Conservation (phyloP, 805 yeast species). For the Zygoascus flipseniorum region DNA sequence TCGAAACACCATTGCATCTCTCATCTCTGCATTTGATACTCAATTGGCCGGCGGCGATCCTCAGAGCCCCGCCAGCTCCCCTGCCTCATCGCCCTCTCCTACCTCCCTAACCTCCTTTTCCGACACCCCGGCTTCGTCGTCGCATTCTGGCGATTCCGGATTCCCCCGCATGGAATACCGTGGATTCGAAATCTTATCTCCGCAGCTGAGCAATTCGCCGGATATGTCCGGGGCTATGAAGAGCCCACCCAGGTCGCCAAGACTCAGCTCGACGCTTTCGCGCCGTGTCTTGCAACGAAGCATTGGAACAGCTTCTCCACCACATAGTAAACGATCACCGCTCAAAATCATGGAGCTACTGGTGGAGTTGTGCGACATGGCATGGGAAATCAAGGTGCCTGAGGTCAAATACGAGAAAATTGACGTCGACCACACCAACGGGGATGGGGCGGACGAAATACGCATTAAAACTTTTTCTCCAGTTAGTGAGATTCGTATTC, state of each 20-base stretch:
- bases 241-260: constrained; percentile 10
- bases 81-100: neutral
- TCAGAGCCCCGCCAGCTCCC: neutral
- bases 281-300: neutral
- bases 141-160: neutral
- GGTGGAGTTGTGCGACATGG: constrained; percentile 63
- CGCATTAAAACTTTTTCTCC: constrained; percentile 24
- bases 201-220: neutral
- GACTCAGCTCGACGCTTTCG: neutral
- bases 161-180: neutral
- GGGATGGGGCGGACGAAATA: constrained; percentile 6
- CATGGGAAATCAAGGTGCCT: constrained; percentile 66
- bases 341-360: constrained; percentile 40
- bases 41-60: neutral
- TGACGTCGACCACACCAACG: neutral
- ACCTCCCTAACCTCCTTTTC: constrained; percentile 1
- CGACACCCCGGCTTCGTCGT: neutral
- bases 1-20: constrained; percentile 35
- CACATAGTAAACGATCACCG: constrained; percentile 32
- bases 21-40: constrained; percentile 20
- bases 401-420: constrained; percentile 33
- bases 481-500: constrained; percentile 25
- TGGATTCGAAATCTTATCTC: neutral
- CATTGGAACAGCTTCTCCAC: constrained; percentile 3
- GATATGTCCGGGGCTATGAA: neutral